These are phyloP conservation scores for Tremellales sp. DNA, from an alignment of 1,284 basidiomycete genomes.

Conservation along the genomic window DNA sequence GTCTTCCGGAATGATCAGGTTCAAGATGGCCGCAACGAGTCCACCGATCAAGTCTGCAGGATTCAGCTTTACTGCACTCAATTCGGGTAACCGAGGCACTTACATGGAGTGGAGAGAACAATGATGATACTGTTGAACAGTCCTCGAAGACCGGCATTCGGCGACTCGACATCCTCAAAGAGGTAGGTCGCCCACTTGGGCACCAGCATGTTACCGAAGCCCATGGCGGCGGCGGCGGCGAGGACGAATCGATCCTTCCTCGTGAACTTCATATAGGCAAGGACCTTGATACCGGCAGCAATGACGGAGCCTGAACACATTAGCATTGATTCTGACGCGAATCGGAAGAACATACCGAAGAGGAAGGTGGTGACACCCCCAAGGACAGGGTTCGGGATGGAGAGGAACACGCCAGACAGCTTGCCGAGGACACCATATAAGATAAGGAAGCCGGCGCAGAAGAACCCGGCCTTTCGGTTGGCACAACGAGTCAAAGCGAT, in stretches of 20 bases:
- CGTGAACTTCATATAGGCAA: constrained; percentile 62
- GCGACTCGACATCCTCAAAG: constrained; percentile 61
- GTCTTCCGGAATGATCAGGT: constrained; percentile 60
- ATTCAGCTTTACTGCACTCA: neutral
- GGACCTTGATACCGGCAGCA: constrained; percentile 63
- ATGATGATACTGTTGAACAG: constrained; percentile 75
- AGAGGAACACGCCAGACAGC: constrained; percentile 70
- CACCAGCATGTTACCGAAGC: constrained; percentile 60
- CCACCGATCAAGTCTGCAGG: constrained; percentile 61
- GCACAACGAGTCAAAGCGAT: constrained; percentile 74
- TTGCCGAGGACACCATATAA: constrained; percentile 59
- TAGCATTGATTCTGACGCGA: neutral
- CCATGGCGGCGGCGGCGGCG: constrained; percentile 64
- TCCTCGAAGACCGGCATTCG: constrained; percentile 61
- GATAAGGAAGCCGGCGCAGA: constrained; percentile 4
- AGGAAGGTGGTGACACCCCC: constrained; percentile 80
- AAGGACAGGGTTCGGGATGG: constrained; percentile 74
- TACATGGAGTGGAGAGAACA: constrained; percentile 70
- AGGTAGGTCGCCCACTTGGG: constrained; percentile 40
- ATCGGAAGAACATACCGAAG: constrained; percentile 17
- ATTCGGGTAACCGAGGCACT: constrained; percentile 34
- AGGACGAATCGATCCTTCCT: constrained; percentile 70
- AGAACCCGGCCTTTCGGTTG: constrained; percentile 55
- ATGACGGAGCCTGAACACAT: constrained; percentile 53
- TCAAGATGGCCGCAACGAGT: constrained; percentile 62